These are phyloP conservation scores for Colletotrichum nymphaeae DNA, from an alignment of 2,329 filamentous ascomycete genomes.

Conservation along the genomic window DNA sequence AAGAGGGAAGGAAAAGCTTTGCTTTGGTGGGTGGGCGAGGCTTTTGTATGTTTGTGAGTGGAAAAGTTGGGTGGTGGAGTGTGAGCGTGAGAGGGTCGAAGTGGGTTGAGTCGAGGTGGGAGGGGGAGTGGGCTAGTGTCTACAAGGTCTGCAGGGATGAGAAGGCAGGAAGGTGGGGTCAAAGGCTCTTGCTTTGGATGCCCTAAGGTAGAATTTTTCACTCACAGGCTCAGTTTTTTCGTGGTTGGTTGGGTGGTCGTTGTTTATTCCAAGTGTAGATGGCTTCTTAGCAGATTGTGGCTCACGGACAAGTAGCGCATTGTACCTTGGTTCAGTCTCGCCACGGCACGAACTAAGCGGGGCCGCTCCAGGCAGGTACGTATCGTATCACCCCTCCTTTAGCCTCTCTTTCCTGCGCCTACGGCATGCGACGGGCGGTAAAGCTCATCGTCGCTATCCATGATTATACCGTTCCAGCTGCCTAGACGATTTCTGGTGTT, in stretches of 20 bases:
- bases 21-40: slow-evolving; percentile 6
- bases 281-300: not conserved
- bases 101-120: slow-evolving; percentile 6
- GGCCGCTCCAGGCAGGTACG: not conserved
- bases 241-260: not conserved
- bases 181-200: not conserved
- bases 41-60: slow-evolving; percentile 13
- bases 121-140: not conserved
- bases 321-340: not conserved
- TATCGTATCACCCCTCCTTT: not conserved
- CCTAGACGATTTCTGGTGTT: not conserved
- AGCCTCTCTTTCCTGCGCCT: not conserved
- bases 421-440: not conserved
- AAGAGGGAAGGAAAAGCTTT: slow-evolving; percentile 6
- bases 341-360: not conserved
- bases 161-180: not conserved
- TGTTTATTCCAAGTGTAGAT: not conserved
- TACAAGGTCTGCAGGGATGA: not conserved
- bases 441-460: not conserved
- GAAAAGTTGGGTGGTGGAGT: slow-evolving; percentile 5
- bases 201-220: slow-evolving; percentile 1
- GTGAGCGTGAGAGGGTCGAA: slow-evolving; percentile 10
- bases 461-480: not conserved
- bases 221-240: not conserved
- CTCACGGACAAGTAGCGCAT: not conserved